A percentile compares a stretch with the other conserved stretches of the same genome.
phyloP scores from a whole-genome alignment of 306 rosid genomes.

The Begonia fuchsioides region DNA sequence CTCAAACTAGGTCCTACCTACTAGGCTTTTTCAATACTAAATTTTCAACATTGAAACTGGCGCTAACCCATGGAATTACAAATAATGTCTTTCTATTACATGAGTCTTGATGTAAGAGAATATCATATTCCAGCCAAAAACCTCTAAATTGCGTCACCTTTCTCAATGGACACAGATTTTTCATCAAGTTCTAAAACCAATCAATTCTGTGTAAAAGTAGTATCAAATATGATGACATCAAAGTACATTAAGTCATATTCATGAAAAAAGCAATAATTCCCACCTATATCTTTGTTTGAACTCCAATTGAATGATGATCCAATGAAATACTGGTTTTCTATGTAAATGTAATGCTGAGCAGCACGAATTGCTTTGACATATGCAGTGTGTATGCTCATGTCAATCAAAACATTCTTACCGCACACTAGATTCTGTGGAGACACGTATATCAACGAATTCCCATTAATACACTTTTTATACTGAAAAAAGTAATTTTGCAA shows the following conservation, averaged over 20 bases:
- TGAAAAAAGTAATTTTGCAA: conserved; percentile 9
- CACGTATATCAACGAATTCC: conserved; percentile 14
- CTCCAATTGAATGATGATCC: conserved; percentile 91
- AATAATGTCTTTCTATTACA: too few relatives aligned
- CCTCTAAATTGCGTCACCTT: too few relatives aligned
- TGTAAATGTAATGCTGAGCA: conserved; percentile 88
- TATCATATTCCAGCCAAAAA: too few relatives aligned
- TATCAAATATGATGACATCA: neutral
- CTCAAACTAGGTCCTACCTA: too few relatives aligned
- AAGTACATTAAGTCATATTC: neutral
- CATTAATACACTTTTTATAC: neutral
- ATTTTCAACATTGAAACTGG: too few relatives aligned
- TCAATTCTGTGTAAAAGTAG: neutral
- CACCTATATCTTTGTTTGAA: conserved; percentile 64
- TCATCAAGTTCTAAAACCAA: conserved; percentile 1
- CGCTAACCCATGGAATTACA: too few relatives aligned
- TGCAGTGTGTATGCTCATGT: conserved; percentile 98
- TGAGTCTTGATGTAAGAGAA: too few relatives aligned
- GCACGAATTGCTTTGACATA: conserved; percentile 90
- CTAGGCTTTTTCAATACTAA: too few relatives aligned
- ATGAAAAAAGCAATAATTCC: conserved; percentile 7
- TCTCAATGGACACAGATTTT: neutral
- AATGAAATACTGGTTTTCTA: conserved; percentile 90
- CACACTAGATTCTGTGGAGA: conserved; percentile 68
- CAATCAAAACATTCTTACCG: conserved; percentile 90